A percentile compares a stretch with the other conserved stretches of the same genome.
phyloP scores from a whole-genome alignment of 768 basidiomycete genomes.

The Obba rivulosa region DNA sequence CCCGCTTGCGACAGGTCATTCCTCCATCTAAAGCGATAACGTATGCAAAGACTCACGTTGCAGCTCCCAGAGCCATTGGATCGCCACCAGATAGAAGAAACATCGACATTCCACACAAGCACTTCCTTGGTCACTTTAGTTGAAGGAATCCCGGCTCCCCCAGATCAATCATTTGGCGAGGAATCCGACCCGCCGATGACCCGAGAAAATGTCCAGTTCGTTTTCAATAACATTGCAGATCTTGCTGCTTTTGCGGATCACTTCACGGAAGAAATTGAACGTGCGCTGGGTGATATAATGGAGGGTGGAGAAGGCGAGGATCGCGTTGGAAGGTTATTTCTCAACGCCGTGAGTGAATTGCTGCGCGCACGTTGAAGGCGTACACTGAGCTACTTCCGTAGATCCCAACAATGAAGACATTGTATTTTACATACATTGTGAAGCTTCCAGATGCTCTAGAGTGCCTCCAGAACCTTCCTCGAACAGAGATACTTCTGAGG shows the following conservation, averaged over 20 bases:
- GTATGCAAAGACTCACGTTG: no score
- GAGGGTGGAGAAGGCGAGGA: slow-evolving; percentile 64
- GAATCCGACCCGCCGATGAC: slow-evolving; percentile 56
- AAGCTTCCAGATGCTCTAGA: slow-evolving; percentile 69
- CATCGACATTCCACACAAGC: no score
- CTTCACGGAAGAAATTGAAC: slow-evolving; percentile 59
- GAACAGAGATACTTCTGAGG: slow-evolving; percentile 51
- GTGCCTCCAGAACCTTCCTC: slow-evolving; percentile 48
- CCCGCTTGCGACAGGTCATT: no score
- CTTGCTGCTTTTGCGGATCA: slow-evolving; percentile 66
- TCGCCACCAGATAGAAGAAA: no score
- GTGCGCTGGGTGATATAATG: slow-evolving; percentile 59
- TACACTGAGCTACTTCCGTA: no score
- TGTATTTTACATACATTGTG: slow-evolving; percentile 80
- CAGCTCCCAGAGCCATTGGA: no score
- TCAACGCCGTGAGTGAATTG: slow-evolving; percentile 50
- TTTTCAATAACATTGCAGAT: slow-evolving; percentile 74
- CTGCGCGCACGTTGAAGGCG: slow-evolving; percentile 4
- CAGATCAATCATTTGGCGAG: slow-evolving; percentile 20
- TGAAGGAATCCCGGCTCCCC: no score
- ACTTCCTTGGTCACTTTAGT: no score
- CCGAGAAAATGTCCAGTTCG: slow-evolving; percentile 57
- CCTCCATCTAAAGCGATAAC: no score
- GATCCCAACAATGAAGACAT: slow-evolving; percentile 64
- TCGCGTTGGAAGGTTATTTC: slow-evolving; percentile 62